These are phyloP conservation scores for Saccharomyces jurei DNA, from an alignment of 805 yeast genomes.

Conservation along the genomic window DNA sequence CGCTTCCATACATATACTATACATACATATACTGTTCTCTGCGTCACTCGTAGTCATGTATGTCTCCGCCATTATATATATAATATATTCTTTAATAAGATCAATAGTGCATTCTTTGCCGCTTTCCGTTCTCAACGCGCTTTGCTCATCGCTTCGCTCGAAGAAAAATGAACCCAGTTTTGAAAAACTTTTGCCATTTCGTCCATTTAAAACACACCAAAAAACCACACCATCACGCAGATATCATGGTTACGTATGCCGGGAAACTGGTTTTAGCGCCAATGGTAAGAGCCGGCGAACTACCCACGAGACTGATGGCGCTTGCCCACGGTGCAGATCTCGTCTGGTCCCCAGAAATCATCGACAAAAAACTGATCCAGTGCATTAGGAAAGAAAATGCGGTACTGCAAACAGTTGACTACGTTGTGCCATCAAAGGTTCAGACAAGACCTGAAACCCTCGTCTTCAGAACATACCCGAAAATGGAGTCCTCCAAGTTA, in stretches of 20 bases:
- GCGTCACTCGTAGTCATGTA: background rate
- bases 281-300: slow-evolving; percentile 93
- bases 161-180: background rate
- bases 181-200: background rate
- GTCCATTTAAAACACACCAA: background rate
- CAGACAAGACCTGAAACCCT: slow-evolving; percentile 42
- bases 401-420: slow-evolving; percentile 54
- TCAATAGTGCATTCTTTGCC: background rate
- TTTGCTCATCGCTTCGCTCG: slow-evolving; percentile 6
- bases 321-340: slow-evolving; percentile 83
- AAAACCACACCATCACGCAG: background rate
- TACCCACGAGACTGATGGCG: slow-evolving; percentile 79
- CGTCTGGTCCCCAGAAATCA: slow-evolving; percentile 93
- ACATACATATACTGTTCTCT: background rate
- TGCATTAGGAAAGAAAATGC: slow-evolving; percentile 60
- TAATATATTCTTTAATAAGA: background rate
- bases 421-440: slow-evolving; percentile 31
- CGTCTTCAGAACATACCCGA: slow-evolving; percentile 67
- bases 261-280: slow-evolving; percentile 88
- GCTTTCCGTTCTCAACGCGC: slow-evolving; percentile 1
- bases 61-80: background rate
- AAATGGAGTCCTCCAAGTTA: slow-evolving; percentile 52
- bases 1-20: background rate
- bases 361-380: slow-evolving; percentile 72
- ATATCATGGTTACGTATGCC: slow-evolving; percentile 35